Evolutionary conservation across 2,329 filamentous ascomycete genomes (phyloP), one percentile per base, ranked within the genome.

Genomic region (Ascosphaera apis): DNA sequence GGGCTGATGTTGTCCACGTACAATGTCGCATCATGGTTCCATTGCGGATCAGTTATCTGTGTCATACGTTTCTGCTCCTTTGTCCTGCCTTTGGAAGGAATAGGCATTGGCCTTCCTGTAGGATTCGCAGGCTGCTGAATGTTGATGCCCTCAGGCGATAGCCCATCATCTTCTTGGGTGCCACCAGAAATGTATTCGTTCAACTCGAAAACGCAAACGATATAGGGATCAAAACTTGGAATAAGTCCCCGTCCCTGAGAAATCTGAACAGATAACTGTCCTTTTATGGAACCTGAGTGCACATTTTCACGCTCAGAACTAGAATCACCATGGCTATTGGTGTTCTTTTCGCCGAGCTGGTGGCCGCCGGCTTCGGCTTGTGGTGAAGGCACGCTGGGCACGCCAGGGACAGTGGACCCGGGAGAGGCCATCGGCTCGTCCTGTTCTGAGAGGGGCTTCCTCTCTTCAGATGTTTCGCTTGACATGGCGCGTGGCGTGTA

Each of bases 1-100:
- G 8, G 15, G n/a, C 11, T 1, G 15, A 19, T 15, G 27, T 17
- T 36, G 17, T 27, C 31, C 31, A 67, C 83, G 61, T 69, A 93
- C 84, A 98, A 98, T 35, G 81, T 69, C 27, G 86, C 84, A 51
- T 91, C 82, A 37, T 91, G 86, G 54, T 92, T 82, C 88, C 88
- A 98, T 48, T 81, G 81, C 0, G 88, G 86, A 52, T 80, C 79
- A 5, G 82, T 86, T 40, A 84, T 32, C 31, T 32, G 31, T 17
- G 16, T 32, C 6, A 32, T 6, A 17, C 31, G 31, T n/a, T 32
- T 32, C 13, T 32, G 31, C 13, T 32, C 31, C 31, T 32, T 32
- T 17, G 31, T 32, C 63, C 37, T 69, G 73, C 27, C 57, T 57
- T 43, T 62, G 60, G 31, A 15, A 1, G 88, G 88, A 44, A 98